Conservation (phyloP, 2,329 filamentous ascomycete species). For the Diplodia mutila region DNA sequence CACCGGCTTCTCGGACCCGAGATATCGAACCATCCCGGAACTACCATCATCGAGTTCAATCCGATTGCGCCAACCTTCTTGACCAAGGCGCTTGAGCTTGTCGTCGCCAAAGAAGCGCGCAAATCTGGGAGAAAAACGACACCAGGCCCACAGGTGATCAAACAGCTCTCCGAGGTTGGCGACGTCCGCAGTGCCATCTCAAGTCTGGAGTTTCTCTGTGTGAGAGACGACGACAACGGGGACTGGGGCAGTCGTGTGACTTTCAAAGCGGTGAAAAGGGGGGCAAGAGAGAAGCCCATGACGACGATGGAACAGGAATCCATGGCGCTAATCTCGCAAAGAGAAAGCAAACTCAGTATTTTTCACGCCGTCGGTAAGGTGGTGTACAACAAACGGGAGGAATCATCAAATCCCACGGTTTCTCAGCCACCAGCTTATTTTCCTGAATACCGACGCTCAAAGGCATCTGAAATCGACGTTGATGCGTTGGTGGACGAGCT, state of each 20-base stretch:
- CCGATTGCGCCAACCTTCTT: conserved; percentile 84
- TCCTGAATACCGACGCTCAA: conserved; percentile 49
- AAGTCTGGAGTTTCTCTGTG: conserved; percentile 86
- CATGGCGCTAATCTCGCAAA: conserved; percentile 77
- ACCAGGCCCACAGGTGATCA: conserved; percentile 77
- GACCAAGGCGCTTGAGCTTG: conserved; percentile 77
- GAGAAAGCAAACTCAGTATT: conserved; percentile 88
- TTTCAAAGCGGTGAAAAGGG: conserved; percentile 67
- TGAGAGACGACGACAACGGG: conserved; percentile 76
- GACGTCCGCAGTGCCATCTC: conserved; percentile 93
- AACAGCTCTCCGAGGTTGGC: conserved; percentile 79
- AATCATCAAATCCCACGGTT: conserved; percentile 29
- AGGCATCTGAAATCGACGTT: conserved; percentile 49
- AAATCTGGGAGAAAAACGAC: conserved; percentile 75
- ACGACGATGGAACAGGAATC: conserved; percentile 80
- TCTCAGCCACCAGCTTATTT: conserved; percentile 53
- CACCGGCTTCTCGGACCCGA: conserved; percentile 87
- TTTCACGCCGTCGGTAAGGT: conserved; percentile 97
- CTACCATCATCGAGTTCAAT: conserved; percentile 88
- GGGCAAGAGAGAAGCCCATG: conserved; percentile 61
- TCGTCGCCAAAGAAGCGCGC: conserved; percentile 83
- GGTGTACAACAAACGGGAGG: conserved; percentile 88
- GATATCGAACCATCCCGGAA: conserved; percentile 78
- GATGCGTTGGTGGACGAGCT: conserved; percentile 88
- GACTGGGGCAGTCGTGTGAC: conserved; percentile 81